phyloP scores from a whole-genome alignment of 352 stramenopile genomes.

The Peronosclerospora sorghi region DNA sequence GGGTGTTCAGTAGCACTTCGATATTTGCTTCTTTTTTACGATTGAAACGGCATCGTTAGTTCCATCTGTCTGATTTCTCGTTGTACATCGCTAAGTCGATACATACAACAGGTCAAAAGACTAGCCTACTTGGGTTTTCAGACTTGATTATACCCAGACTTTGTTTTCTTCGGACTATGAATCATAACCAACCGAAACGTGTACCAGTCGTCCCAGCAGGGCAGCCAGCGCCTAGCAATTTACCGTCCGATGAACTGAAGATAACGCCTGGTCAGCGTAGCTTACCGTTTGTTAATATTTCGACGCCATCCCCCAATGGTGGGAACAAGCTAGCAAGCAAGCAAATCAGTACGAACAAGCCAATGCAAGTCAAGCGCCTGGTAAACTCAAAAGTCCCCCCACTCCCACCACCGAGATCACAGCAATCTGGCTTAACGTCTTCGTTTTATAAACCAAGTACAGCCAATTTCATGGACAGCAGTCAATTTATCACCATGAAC shows the following conservation, averaged over 20 bases:
- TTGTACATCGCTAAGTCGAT: no score
- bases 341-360: neutral
- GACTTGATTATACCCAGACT: neutral
- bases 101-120: no score
- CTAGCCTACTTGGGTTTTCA: no score
- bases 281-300: slow-evolving; percentile 57
- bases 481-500: slow-evolving; percentile 38
- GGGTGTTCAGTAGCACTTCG: no score
- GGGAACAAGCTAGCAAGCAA: neutral
- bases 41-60: no score
- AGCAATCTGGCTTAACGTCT: slow-evolving; percentile 2
- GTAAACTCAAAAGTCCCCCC: neutral
- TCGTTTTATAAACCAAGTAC: slow-evolving; percentile 21
- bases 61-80: no score
- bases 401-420: slow-evolving; percentile 1
- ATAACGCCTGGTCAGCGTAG: slow-evolving; percentile 34
- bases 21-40: no score
- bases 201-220: neutral
- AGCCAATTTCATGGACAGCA: slow-evolving; percentile 52
- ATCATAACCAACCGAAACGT: neutral
- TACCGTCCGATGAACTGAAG: slow-evolving; percentile 26
- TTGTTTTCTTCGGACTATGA: neutral
- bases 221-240: neutral
- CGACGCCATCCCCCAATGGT: slow-evolving; percentile 35
- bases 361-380: slow-evolving; percentile 16